A percentile compares a stretch with the other conserved stretches of the same genome.
These are phyloP conservation scores for Wickerhamomyces rabaulensis DNA, from an alignment of 805 yeast species.

Conservation along the genomic window DNA sequence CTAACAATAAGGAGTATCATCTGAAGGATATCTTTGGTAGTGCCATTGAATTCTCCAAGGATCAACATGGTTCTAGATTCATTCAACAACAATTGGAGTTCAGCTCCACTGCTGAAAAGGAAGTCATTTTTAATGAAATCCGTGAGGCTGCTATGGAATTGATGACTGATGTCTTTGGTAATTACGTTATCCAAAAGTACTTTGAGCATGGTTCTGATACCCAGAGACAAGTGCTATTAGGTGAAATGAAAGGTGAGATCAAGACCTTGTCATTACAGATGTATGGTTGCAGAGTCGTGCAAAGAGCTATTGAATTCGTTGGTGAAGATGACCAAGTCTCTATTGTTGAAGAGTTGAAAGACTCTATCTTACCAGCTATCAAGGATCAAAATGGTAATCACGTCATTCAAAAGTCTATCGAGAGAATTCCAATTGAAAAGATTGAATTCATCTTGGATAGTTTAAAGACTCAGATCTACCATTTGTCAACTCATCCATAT, in stretches of 20 bases:
- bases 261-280: slow-evolving; percentile 78
- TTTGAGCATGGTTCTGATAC: slow-evolving; percentile 75
- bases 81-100: slow-evolving; percentile 81
- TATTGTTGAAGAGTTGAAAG: slow-evolving; percentile 66
- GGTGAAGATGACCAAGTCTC: slow-evolving; percentile 56
- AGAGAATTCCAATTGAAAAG: slow-evolving; percentile 66
- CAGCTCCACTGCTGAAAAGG: slow-evolving; percentile 66
- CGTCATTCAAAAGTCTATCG: slow-evolving; percentile 93
- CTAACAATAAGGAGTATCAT: slow-evolving; percentile 47
- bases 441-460: slow-evolving; percentile 71
- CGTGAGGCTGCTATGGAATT: slow-evolving; percentile 67
- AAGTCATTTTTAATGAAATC: slow-evolving; percentile 78
- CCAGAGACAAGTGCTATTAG: slow-evolving; percentile 66
- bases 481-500: slow-evolving; percentile 89
- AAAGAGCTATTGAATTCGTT: slow-evolving; percentile 80
- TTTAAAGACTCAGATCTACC: slow-evolving; percentile 66
- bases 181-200: slow-evolving; percentile 91
- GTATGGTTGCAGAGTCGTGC: slow-evolving; percentile 98
- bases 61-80: slow-evolving; percentile 96
- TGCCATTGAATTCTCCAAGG: slow-evolving; percentile 87
- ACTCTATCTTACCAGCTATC: slow-evolving; percentile 59
- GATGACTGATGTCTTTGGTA: slow-evolving; percentile 97
- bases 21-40: slow-evolving; percentile 78
- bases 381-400: slow-evolving; percentile 98
- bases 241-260: slow-evolving; percentile 69